phyloP scores from a whole-genome alignment of 495 filamentous ascomycete species.

The Xylaria bambusicola region DNA sequence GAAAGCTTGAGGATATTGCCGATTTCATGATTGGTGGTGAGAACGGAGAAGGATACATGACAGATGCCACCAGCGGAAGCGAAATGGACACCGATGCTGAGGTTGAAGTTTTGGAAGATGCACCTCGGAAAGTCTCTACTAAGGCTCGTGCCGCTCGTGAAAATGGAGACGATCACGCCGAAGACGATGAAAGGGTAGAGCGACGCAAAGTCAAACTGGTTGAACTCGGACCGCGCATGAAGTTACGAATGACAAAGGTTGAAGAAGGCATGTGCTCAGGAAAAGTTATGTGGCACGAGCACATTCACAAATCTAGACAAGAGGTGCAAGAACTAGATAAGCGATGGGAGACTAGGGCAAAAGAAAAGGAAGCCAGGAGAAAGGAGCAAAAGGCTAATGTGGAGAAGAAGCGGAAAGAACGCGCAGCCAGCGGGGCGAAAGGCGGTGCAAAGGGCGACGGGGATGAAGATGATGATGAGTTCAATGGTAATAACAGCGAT shows the following conservation, averaged over 20 bases:
- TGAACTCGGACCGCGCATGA: conserved; percentile 89
- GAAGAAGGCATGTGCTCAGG: conserved; percentile 92
- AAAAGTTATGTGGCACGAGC: conserved; percentile 97
- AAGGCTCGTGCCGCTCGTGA: conserved; percentile 52
- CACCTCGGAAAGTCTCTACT: conserved; percentile 68
- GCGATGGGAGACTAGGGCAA: conserved; percentile 73
- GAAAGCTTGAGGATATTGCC: conserved; percentile 87
- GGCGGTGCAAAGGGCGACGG: conserved; percentile 58
- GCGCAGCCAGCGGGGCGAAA: conserved; percentile 44
- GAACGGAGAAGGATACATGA: conserved; percentile 76
- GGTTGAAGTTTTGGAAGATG: conserved; percentile 81
- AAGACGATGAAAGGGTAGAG: conserved; percentile 54
- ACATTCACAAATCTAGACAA: conserved; percentile 74
- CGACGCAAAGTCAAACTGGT: conserved; percentile 87
- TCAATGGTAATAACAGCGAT: conserved; percentile 53
- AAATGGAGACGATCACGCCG: conserved; percentile 33
- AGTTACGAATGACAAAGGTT: conserved; percentile 87
- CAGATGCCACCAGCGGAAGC: conserved; percentile 76
- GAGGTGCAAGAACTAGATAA: conserved; percentile 77
- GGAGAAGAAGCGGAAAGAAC: conserved; percentile 71
- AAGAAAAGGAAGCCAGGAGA: conserved; percentile 80
- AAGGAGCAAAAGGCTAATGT: conserved; percentile 84
- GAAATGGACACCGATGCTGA: conserved; percentile 94
- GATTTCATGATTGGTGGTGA: conserved; percentile 92
- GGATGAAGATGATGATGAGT: conserved; percentile 61